Base-by-base conservation (phyloP, 495 filamentous ascomycete genomes). In the Tetracladium setigerum region DNA sequence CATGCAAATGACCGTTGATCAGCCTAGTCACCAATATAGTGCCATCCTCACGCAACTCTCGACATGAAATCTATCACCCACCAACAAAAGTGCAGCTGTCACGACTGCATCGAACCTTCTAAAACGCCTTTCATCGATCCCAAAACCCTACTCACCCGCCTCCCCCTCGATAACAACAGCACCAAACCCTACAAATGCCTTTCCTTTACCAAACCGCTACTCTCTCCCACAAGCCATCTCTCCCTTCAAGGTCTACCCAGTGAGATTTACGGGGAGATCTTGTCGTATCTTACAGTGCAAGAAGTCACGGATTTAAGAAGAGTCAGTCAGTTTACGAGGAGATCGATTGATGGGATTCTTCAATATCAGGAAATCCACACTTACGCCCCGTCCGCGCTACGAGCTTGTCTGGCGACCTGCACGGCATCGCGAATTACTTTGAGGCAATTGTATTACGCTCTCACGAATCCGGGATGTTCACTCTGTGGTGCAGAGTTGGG, bases 211-310 rank as follows among this genome's bases (percentile, higher is more conserved):
- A 27, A 27, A 3, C 3, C 22, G 22, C 22, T 27, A 7, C 22
- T 27, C 3, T 7, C 22, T 3, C 22, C 22, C 3, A 27, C 7
- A 27, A 27, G 7, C 22, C 22, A 27, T 27, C 22, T 27, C 22
- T 27, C 22, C 22, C 41, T 51, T 6, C 48, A 51, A 33, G 15
- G 8, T 13, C 34, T 51, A 7, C 48, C 48, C 4, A 8, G 40
- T 17, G 48, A 51, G 34, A 13, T 51, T 3, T 51, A 51, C n/a
- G 41, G 45, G 12, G 19, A 34, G n/a, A 45, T 41, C 27, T 42
- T 51, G 7, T 27, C 14, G 5, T 18, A 45, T n/a, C 17, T 51
- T 7, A 42, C 44, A 15, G n/a, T 51, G 17, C 34, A 27, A 18
- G 45, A 13, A 15, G 9, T 51, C 4, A 44, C 41, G 2, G 22